These are phyloP conservation scores for Agarophyton chilense DNA, from an alignment of 23 red algal species.

Conservation along the genomic window DNA sequence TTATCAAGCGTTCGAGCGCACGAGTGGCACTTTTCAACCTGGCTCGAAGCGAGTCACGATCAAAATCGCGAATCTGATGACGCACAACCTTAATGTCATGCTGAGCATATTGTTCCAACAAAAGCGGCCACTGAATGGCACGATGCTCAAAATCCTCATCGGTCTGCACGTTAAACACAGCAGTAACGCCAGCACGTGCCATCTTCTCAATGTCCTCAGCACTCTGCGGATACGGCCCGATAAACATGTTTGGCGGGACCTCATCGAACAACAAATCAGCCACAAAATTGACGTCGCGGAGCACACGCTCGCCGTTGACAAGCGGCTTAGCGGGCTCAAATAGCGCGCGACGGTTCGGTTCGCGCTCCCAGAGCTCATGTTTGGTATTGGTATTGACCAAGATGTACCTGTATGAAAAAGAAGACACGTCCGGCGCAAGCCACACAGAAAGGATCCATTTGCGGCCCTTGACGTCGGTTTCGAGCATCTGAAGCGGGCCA, in stretches of 20 bases:
- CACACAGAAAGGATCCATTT: constrained; percentile 75
- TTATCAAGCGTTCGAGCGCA: constrained; percentile 43
- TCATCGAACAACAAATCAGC: constrained; percentile 72
- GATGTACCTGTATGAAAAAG: constrained; percentile 84
- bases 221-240: constrained; percentile 93
- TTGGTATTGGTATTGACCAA: constrained; percentile 50
- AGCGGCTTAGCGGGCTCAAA: constrained; percentile 28
- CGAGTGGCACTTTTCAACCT: constrained; percentile 59
- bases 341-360: constrained; percentile 79
- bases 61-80: constrained; percentile 78
- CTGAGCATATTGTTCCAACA: constrained; percentile 49
- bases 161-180: constrained; percentile 90
- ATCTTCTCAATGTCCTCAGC: constrained; percentile 68
- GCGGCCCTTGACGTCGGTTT: constrained; percentile 85
- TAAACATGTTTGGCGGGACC: constrained; percentile 74
- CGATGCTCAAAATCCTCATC: constrained; percentile 96
- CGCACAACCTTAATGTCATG: constrained; percentile 60
- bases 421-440: background rate
- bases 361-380: constrained; percentile 80
- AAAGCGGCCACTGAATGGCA: constrained; percentile 63
- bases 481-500: constrained; percentile 64
- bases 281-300: constrained; percentile 91
- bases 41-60: constrained; percentile 58
- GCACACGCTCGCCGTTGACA: constrained; percentile 53
- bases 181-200: constrained; percentile 72